phyloP scores from a whole-genome alignment of 2,329 filamentous ascomycete species.

The Teratosphaeriaceae sp. region DNA sequence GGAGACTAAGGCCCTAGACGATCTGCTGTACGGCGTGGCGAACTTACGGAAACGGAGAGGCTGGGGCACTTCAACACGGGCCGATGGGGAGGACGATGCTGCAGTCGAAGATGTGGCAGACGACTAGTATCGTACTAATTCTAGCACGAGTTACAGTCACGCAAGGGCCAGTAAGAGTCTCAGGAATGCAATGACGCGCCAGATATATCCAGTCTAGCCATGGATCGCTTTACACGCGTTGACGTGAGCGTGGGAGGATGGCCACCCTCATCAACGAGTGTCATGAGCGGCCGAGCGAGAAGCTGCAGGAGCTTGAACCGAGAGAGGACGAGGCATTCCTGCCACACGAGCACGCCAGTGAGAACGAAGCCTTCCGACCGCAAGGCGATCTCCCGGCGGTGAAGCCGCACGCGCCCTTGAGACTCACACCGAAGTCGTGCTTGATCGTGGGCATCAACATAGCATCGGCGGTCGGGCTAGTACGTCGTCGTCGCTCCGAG shows the following conservation, averaged over 20 bases:
- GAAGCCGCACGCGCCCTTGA: neutral
- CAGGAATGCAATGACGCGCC: neutral
- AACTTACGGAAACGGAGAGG: constrained; percentile 43
- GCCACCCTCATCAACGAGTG: neutral
- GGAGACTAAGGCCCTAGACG: constrained; percentile 35
- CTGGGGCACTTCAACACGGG: neutral
- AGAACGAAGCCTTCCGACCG: neutral
- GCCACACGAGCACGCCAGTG: neutral
- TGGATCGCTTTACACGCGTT: no score
- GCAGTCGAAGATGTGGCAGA: neutral
- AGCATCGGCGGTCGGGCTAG: constrained; percentile 7
- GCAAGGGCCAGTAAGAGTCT: neutral
- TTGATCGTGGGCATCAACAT: constrained; percentile 4
- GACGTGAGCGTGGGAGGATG: no score
- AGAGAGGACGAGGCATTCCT: no score
- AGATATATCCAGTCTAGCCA: no score
- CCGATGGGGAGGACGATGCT: neutral
- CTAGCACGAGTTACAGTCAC: neutral
- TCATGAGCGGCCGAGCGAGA: neutral
- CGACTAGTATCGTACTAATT: no score
- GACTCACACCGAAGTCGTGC: neutral
- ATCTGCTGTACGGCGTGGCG: constrained; percentile 41
- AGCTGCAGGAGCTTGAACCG: neutral
- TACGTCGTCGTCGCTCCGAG: no score
- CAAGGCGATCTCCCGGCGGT: neutral